phyloP scores from a whole-genome alignment of 75 land plant genomes.

The Larix kaempferi region DNA sequence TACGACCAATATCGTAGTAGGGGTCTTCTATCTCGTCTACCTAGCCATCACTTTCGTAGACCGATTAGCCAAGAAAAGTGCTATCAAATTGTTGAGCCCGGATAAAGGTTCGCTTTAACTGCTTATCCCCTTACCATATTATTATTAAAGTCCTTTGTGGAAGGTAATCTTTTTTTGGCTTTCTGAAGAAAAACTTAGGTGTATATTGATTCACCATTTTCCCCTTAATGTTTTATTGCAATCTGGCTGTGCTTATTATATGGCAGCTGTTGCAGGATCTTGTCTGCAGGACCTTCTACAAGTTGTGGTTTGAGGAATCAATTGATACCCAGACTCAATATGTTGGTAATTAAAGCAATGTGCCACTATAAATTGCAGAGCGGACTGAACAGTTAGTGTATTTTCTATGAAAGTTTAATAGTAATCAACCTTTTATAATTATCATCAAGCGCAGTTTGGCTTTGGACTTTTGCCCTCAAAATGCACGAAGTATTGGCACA shows the following conservation, averaged over 20 bases:
- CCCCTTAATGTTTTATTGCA: not conserved
- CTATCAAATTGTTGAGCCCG: too few relatives aligned
- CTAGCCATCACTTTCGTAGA: too few relatives aligned
- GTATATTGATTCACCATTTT: too few relatives aligned
- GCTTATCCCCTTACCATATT: too few relatives aligned
- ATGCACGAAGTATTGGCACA: slow-evolving; percentile 69
- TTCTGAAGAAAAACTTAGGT: too few relatives aligned
- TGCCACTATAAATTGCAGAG: slow-evolving; percentile 76
- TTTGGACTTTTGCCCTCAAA: slow-evolving; percentile 88
- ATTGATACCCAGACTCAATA: slow-evolving; percentile 39
- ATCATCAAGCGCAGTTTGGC: slow-evolving; percentile 86
- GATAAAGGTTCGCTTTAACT: too few relatives aligned
- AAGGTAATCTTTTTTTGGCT: too few relatives aligned
- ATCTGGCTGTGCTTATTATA: not conserved
- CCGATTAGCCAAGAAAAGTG: too few relatives aligned
- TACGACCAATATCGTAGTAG: too few relatives aligned
- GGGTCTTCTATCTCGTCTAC: too few relatives aligned
- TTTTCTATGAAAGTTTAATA: slow-evolving; percentile 65
- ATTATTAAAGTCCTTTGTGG: too few relatives aligned
- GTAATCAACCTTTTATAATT: slow-evolving; percentile 73
- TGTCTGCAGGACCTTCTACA: slow-evolving; percentile 98
- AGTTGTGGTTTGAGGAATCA: slow-evolving; percentile 96
- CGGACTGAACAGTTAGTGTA: slow-evolving; percentile 96
- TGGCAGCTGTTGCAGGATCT: slow-evolving; percentile 66
- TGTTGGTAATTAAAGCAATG: slow-evolving; percentile 65